These are phyloP conservation scores for Penicillium fimorum DNA, from an alignment of 495 filamentous ascomycete species.

Conservation along the genomic window DNA sequence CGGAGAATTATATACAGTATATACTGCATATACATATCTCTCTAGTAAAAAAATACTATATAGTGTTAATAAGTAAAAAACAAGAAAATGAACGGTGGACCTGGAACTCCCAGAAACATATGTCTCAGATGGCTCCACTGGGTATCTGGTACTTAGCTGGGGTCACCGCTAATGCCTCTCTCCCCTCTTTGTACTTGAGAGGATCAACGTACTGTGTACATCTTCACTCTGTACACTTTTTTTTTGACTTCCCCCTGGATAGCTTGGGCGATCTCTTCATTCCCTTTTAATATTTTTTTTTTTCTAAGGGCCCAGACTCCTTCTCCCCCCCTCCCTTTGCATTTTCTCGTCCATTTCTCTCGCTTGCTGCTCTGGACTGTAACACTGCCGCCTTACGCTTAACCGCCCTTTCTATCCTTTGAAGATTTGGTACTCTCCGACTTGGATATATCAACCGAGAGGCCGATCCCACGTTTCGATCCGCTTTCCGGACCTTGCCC, in stretches of 20 bases:
- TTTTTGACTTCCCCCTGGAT: slow-evolving; percentile 7
- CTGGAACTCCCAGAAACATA: slow-evolving; percentile 30
- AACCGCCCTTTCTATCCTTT: slow-evolving; percentile 2
- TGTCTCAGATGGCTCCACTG: slow-evolving; percentile 39
- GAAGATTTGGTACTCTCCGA: slow-evolving; percentile 2
- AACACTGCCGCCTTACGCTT: slow-evolving; percentile 37
- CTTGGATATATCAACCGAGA: slow-evolving; percentile 1
- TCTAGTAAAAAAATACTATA: too few relatives aligned
- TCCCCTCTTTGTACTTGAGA: slow-evolving; percentile 1
- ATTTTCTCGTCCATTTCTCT: slow-evolving; percentile 26
- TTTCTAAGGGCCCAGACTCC: slow-evolving; percentile 16
- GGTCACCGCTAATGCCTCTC: background rate
- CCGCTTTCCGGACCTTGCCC: background rate
- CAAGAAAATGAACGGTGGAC: slow-evolving; percentile 13
- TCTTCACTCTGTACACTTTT: background rate
- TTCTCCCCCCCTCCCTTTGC: background rate
- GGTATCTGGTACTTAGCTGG: slow-evolving; percentile 16
- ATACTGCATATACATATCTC: too few relatives aligned
- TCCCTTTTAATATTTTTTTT: slow-evolving; percentile 1
- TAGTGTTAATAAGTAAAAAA: background rate
- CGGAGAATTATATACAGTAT: background rate
- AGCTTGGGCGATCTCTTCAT: slow-evolving; percentile 11
- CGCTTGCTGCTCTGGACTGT: slow-evolving; percentile 34
- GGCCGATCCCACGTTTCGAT: slow-evolving; percentile 9
- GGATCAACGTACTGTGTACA: background rate